Evolutionary conservation across 306 rosid genomes (phyloP), one percentile per base, ranked within the genome.

Genomic region (Betula pendula): DNA sequence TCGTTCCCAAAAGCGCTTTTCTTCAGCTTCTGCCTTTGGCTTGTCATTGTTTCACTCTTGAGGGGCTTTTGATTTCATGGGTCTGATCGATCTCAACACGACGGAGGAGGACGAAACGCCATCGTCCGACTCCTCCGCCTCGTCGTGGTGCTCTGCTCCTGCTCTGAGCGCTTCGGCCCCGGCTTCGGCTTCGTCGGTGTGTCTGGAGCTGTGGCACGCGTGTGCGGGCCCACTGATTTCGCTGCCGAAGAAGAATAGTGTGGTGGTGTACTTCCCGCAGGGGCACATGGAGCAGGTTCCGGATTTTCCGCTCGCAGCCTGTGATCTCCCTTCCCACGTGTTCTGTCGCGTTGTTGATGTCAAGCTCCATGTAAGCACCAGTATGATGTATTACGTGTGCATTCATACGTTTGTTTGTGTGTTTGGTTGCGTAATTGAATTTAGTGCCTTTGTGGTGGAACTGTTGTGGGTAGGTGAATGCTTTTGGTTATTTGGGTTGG

Each of bases 131-230:
- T 83, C 91, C 17, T 81, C 92, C 33, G 74, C 79, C 73, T 77
- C 93, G 0, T 75, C 90, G 4, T 81, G 93, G 13, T 81, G 90
- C 27, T 83, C 87, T 70, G 90, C 77, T 17, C 88, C 96, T 0
- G 89, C 88, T 9, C 73, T 84, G 59, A 85, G 81, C 60, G 77
- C 73, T 69, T 19, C 79, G 11, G 83, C 85, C 27, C 15, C 79
- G 11, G 83, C 85, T 22, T 52, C 84, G 4, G 75, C 90, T 50
- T 12, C 84, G 43, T 81, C 98, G 8, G 92, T 92, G 73, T 92
- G 99, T 84, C 83, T 96, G 90, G 98, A 96, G 83, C 90, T 96
- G 2, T 96, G 98, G 99, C 99, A 96, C 78, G 99, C 99, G 0
- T 96, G 98, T 82, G 99, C 99, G 0, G 99, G 99, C 3, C 99